Conservation (phyloP, 805 yeast genomes). For the Nakazawaea ernobii region DNA sequence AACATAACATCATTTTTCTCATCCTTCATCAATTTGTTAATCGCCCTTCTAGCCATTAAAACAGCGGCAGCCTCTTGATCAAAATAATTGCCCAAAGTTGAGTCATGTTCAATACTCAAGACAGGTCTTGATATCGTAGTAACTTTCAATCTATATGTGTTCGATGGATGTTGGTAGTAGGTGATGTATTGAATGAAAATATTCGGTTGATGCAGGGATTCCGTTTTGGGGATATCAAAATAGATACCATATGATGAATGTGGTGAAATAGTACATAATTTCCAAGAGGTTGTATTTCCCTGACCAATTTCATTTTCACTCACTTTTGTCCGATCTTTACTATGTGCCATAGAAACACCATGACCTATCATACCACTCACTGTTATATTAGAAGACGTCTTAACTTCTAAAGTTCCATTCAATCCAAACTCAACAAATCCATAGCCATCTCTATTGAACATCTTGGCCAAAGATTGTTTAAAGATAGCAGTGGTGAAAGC, state of each 20-base stretch:
- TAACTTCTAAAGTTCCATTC: constrained; percentile 56
- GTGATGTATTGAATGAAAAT: constrained; percentile 48
- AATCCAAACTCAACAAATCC: constrained; percentile 46
- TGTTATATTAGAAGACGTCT: constrained; percentile 42
- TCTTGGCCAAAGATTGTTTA: constrained; percentile 55
- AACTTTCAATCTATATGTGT: constrained; percentile 52
- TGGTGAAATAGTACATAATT: constrained; percentile 46
- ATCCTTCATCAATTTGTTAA: constrained; percentile 33
- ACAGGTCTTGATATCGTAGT: constrained; percentile 49
- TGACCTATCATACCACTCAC: constrained; percentile 60
- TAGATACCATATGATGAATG: constrained; percentile 55
- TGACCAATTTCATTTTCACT: constrained; percentile 38
- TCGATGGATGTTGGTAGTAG: constrained; percentile 57
- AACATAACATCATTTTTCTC: constrained; percentile 34
- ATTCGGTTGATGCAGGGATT: constrained; percentile 23
- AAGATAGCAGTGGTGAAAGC: constrained; percentile 63
- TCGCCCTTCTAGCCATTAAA: constrained; percentile 48
- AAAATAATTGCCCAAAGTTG: constrained; percentile 41
- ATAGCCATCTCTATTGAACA: constrained; percentile 33
- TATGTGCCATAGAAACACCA: constrained; percentile 37
- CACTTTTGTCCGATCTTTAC: constrained; percentile 25
- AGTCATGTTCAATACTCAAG: constrained; percentile 31
- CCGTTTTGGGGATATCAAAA: constrained; percentile 39
- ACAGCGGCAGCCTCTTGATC: constrained; percentile 72
- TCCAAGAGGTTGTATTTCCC: constrained; percentile 54